phyloP scores from a whole-genome alignment of 1,139 yeast genomes.

The Diutina siamensis region DNA sequence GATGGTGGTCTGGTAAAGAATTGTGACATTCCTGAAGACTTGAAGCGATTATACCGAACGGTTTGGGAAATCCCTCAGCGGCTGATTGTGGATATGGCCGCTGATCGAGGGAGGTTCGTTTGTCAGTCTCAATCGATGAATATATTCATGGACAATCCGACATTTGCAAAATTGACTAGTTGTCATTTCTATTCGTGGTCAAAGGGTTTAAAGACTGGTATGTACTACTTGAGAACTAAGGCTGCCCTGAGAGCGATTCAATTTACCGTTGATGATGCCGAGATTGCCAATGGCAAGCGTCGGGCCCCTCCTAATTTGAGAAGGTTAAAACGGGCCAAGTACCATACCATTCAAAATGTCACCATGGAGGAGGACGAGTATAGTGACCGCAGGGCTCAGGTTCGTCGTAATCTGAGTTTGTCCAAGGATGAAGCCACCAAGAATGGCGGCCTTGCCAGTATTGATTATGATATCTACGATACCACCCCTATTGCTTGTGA shows the following conservation, averaged over 20 bases:
- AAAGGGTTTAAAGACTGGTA: constrained; percentile 52
- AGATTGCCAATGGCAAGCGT: not conserved
- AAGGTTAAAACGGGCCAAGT: not conserved
- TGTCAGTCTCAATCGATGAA: constrained; percentile 54
- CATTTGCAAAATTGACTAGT: constrained; percentile 42
- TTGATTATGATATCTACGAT: constrained; percentile 9
- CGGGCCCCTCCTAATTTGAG: not conserved
- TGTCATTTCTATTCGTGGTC: constrained; percentile 4
- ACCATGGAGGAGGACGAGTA: not conserved
- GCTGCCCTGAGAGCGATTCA: constrained; percentile 55
- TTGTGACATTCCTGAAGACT: constrained; percentile 38
- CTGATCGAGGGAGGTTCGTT: constrained; percentile 48
- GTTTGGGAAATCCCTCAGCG: constrained; percentile 54
- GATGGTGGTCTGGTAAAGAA: constrained; percentile 47
- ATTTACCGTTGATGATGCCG: constrained; percentile 35
- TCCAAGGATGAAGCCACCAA: not conserved
- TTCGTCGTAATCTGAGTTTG: no score
- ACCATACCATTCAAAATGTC: not conserved
- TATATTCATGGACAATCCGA: constrained; percentile 42
- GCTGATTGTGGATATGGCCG: constrained; percentile 46
- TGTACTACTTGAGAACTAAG: constrained; percentile 52
- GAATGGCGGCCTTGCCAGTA: not conserved
- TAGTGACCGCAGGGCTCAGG: no score
- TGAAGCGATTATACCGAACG: constrained; percentile 42
- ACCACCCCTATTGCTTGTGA: constrained; percentile 9